phyloP scores from a whole-genome alignment of 1,284 basidiomycete species.

The Ceratobasidium sp. region DNA sequence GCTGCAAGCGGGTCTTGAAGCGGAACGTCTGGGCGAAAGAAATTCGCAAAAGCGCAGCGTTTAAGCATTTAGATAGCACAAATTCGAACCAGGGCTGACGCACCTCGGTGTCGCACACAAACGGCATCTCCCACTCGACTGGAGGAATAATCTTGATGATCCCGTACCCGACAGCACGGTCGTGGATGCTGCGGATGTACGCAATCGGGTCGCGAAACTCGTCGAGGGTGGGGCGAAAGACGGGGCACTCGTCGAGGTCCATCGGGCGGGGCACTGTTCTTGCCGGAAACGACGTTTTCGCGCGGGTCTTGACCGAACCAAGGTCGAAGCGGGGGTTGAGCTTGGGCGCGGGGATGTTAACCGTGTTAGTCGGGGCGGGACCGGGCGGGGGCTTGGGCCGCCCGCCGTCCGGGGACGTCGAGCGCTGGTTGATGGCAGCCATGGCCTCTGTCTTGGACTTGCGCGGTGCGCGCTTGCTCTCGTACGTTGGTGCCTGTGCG shows the following conservation, averaged over 20 bases:
- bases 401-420: conserved; percentile 63
- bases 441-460: conserved; percentile 88
- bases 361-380: conserved; percentile 55
- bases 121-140: conserved; percentile 94
- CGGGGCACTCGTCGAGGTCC: conserved; percentile 89
- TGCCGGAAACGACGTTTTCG: conserved; percentile 61
- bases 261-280: conserved; percentile 72
- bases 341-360: conserved; percentile 51
- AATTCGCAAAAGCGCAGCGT: conserved; percentile 18
- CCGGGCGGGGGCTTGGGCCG: conserved; percentile 59
- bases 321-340: conserved; percentile 66
- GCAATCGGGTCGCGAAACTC: conserved; percentile 97
- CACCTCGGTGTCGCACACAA: conserved; percentile 94
- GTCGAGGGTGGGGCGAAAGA: conserved; percentile 86
- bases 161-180: conserved; percentile 80
- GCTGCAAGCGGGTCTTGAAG: conserved; percentile 95
- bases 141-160: conserved; percentile 98
- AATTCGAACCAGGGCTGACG: conserved; percentile 48
- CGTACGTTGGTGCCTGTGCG: conserved; percentile 19
- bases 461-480: conserved; percentile 69
- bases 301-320: conserved; percentile 70
- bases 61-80: conserved; percentile 24
- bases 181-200: conserved; percentile 89
- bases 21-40: conserved; percentile 74
- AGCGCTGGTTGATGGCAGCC: conserved; percentile 74